These are phyloP conservation scores for Lepidium didymum DNA, from an alignment of 345 rosid species.

Conservation along the genomic window DNA sequence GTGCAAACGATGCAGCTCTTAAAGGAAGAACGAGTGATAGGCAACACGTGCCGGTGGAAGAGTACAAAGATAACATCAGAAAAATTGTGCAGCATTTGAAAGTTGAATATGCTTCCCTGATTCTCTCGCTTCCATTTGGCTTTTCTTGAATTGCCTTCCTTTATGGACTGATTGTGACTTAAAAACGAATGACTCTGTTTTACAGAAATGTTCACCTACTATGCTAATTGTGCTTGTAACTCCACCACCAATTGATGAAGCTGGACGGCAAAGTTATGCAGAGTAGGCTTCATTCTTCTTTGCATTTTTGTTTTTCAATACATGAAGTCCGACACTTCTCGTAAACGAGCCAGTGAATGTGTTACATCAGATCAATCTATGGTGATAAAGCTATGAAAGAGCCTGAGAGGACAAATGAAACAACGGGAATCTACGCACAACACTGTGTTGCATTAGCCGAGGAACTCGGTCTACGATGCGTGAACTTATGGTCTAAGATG, in stretches of 20 bases:
- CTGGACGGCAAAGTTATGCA: slow-evolving; percentile 55
- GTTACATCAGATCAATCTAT: slow-evolving; percentile 46
- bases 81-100: slow-evolving; percentile 74
- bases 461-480: slow-evolving; percentile 47
- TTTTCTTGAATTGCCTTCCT: neutral
- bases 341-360: neutral
- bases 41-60: slow-evolving; percentile 79
- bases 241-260: slow-evolving; percentile 82
- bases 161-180: neutral
- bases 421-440: slow-evolving; percentile 63
- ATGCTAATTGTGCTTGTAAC: slow-evolving; percentile 74
- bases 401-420: slow-evolving; percentile 76
- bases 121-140: neutral
- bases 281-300: slow-evolving; percentile 30
- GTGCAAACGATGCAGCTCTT: slow-evolving; percentile 95
- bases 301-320: neutral
- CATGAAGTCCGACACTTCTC: neutral
- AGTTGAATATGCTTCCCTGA: slow-evolving; percentile 32
- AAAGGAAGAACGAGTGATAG: slow-evolving; percentile 57
- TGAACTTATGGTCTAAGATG: slow-evolving; percentile 88
- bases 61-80: slow-evolving; percentile 60
- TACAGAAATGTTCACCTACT: slow-evolving; percentile 59
- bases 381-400: slow-evolving; percentile 65
- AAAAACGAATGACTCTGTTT: slow-evolving; percentile 10
- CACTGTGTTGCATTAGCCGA: slow-evolving; percentile 59